Conservation (phyloP, 805 yeast species). For the Pichia insulana region DNA sequence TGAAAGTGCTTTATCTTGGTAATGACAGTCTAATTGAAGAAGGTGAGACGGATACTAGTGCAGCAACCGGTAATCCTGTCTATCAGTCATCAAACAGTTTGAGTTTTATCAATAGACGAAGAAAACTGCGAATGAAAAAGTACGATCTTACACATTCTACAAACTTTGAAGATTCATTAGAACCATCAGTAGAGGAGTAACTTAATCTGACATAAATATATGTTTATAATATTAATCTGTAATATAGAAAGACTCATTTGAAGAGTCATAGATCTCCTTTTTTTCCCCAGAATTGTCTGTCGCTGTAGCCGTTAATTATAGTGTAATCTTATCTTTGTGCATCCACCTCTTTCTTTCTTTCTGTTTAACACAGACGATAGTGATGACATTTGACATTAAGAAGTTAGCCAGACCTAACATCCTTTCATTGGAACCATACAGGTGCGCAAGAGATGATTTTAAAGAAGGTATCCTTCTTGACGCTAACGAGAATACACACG, state of each 20-base stretch:
- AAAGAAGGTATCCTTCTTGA: constrained; percentile 81
- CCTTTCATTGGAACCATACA: constrained; percentile 73
- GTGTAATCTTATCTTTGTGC: too few species aligned
- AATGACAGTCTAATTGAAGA: constrained; percentile 62
- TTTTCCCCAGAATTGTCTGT: too few species aligned
- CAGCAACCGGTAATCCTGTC: constrained; percentile 16
- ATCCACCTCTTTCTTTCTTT: too few species aligned
- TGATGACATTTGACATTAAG: constrained; percentile 42
- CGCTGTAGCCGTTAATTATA: too few species aligned
- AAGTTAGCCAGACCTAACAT: constrained; percentile 80
- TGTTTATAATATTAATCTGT: too few species aligned
- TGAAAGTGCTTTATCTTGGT: constrained; percentile 69
- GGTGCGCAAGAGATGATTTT: constrained; percentile 96
- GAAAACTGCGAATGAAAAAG: constrained; percentile 27
- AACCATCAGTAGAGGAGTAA: not conserved
- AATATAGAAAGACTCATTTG: too few species aligned
- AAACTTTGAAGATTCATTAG: constrained; percentile 22
- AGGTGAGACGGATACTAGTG: constrained; percentile 36
- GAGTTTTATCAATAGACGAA: constrained; percentile 30
- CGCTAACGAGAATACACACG: constrained; percentile 94
- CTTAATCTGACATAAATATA: too few species aligned
- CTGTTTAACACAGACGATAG: too few species aligned
- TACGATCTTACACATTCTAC: constrained; percentile 32
- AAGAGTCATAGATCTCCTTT: too few species aligned
- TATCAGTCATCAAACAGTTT: constrained; percentile 22